phyloP scores from a whole-genome alignment of 129 eudicot species.

The Ambrosia trifida region DNA sequence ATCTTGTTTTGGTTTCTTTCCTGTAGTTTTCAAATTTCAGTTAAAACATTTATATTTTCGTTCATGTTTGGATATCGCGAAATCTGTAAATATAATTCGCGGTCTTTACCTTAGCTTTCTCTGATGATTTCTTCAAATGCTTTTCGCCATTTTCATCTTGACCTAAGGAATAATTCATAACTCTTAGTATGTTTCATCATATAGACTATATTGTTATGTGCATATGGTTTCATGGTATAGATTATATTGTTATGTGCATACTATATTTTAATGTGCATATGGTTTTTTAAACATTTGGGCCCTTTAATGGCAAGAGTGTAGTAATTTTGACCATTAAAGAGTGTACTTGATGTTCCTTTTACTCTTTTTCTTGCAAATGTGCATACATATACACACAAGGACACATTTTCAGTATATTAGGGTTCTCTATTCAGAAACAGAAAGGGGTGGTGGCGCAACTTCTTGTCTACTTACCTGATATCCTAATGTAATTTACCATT shows the following conservation, averaged over 20 bases:
- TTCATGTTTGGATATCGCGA: conserved; percentile 11
- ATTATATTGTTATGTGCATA: conserved; percentile 11
- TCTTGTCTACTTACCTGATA: no score
- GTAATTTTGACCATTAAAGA: background rate
- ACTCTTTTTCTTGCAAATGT: no score
- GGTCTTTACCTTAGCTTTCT: conserved; percentile 36
- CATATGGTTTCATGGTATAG: background rate
- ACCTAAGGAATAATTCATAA: conserved; percentile 28
- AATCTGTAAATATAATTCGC: conserved; percentile 16
- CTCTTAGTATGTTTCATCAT: background rate
- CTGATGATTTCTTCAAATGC: conserved; percentile 41
- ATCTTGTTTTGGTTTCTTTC: conserved; percentile 38
- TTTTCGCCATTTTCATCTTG: conserved; percentile 37
- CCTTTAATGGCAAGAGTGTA: background rate
- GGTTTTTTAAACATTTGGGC: background rate
- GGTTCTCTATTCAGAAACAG: no score
- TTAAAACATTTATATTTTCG: conserved; percentile 16
- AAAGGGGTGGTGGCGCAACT: no score
- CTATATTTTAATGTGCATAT: background rate
- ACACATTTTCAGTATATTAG: no score
- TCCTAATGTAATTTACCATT: no score
- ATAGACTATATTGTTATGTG: conserved; percentile 17
- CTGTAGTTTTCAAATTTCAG: conserved; percentile 31
- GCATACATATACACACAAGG: no score
- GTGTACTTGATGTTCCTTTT: no score